Percentiles rank a stretch among this genome's conserved stretches.
Conservation (phyloP, 108 stramenopile genomes). For the Cyclostephanos invisitatus region DNA sequence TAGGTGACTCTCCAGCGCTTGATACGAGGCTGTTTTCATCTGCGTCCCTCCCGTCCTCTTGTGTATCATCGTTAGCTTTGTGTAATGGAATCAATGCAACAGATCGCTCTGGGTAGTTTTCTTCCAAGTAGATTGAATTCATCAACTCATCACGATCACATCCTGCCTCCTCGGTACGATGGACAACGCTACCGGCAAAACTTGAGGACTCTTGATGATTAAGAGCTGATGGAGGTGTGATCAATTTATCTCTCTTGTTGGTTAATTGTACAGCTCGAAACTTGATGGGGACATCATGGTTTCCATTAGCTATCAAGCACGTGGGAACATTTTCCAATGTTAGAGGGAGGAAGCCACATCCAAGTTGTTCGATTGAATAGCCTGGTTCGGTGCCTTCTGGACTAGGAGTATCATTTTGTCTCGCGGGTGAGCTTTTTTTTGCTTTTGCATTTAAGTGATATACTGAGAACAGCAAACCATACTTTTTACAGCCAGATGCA, state of each 20-base stretch:
- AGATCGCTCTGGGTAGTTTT: slow-evolving; percentile 26
- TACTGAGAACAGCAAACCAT: slow-evolving; percentile 69
- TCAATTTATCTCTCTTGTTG: not conserved
- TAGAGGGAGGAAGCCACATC: slow-evolving; percentile 75
- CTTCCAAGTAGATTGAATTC: not conserved
- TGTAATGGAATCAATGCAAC: slow-evolving; percentile 15
- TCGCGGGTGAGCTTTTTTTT: slow-evolving; percentile 30
- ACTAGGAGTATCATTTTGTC: slow-evolving; percentile 2
- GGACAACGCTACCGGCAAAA: slow-evolving; percentile 11
- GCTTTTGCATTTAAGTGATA: slow-evolving; percentile 59
- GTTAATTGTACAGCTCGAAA: slow-evolving; percentile 28
- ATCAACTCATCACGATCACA: not conserved
- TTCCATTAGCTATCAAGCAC: slow-evolving; percentile 68
- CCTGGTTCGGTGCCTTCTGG: slow-evolving; percentile 19
- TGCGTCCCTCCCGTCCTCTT: slow-evolving; percentile 4
- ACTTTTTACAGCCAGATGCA: slow-evolving; percentile 21
- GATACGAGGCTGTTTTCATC: slow-evolving; percentile 19
- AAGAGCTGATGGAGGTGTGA: not conserved
- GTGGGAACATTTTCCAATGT: slow-evolving; percentile 33
- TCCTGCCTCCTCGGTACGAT: slow-evolving; percentile 10
- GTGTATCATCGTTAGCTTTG: slow-evolving; percentile 7
- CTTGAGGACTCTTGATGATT: slow-evolving; percentile 15
- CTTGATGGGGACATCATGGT: slow-evolving; percentile 68
- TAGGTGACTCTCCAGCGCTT: slow-evolving; percentile 13
- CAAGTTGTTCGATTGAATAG: slow-evolving; percentile 54